Evolutionary conservation across 2,329 filamentous ascomycete species (phyloP).

Genomic region (Microcyclospora pomicola): DNA sequence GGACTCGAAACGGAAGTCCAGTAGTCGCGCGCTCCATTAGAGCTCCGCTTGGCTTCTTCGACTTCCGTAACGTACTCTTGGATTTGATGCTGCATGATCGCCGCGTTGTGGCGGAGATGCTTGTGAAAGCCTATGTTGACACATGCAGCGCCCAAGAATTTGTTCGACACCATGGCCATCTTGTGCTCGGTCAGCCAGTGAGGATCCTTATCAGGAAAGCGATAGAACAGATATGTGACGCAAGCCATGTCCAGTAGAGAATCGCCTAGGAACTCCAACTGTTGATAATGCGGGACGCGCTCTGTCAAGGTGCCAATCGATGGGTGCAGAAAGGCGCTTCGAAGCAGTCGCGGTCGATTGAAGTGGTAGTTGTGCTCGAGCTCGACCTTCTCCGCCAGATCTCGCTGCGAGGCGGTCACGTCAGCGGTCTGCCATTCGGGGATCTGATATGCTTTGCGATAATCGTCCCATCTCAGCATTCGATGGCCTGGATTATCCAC

Average conservation of each 20-base stretch:
- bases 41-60: conserved; percentile 36
- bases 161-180: conserved; percentile 98
- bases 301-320: conserved; percentile 65
- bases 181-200: conserved; percentile 98
- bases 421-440: conserved; percentile 56
- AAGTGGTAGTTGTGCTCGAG: conserved; percentile 52
- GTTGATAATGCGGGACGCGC: conserved; percentile 74
- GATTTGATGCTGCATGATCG: conserved; percentile 39
- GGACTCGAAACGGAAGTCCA: conserved; percentile 52
- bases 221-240: conserved; percentile 67
- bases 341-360: conserved; percentile 57
- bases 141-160: conserved; percentile 72
- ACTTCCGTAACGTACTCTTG: conserved; percentile 45
- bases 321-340: conserved; percentile 78
- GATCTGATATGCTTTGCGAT: conserved; percentile 52
- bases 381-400: conserved; percentile 53
- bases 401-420: conserved; percentile 51
- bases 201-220: conserved; percentile 66
- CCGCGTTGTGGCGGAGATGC: conserved; percentile 45
- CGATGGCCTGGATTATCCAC: conserved; percentile 56
- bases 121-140: conserved; percentile 65
- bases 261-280: conserved; percentile 85
- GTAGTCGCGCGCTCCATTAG: conserved; percentile 46
- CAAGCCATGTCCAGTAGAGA: conserved; percentile 75
- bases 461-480: conserved; percentile 58